Evolutionary conservation across 164 flowering plant genomes (phyloP), one percentile per base, ranked within the genome.

Genomic region (Taxillus chinensis): DNA sequence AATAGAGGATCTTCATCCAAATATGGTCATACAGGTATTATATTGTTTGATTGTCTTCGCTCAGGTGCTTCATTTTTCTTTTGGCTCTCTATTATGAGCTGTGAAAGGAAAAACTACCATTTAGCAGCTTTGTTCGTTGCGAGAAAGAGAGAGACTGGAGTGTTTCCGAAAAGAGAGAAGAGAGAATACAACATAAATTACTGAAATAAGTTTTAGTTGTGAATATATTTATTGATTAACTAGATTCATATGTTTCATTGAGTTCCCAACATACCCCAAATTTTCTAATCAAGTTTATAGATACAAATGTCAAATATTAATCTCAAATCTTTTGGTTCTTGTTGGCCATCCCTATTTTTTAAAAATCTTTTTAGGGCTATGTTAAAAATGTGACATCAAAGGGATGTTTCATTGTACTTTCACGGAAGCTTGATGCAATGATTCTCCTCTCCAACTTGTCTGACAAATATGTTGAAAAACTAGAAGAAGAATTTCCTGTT

Each of bases 371-470:
- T 53, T 70, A 86, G 96, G 99, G 99, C 41, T 93, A 90, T 78
- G 89, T 93, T 48, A 93, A 90, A 77, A 86, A 75, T 68, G 73
- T 85, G 16, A 74, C 73, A 5, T 48, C 96, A 46, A 87, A 83
- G 74, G 99, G 99, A 69, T 92, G 98, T 64, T 92, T 93, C 67
- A 79, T 93, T 68, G 62, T 79, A 81, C 88, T 90, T 27, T 87
- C 99, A 4, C 76, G 97, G 76, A 86, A 86, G 70, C 57, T 93
- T 45, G 99, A 93, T 73, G 99, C 99, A 13, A 90, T 73, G 76
- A 73, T 93, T 68, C 87, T 84, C 39, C 69, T 93, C n/a, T 85
- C 93, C 17, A 89, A 93, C 79, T 76, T 93, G 76, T 83, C 90
- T 37, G 86, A 89, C 61, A 77, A 77, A 39, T 95, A 45, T 78